Percentiles rank a stretch among this genome's conserved stretches.
Evolutionary conservation across 306 rosid genomes (phyloP).

Genomic region (Begonia peltatifolia): DNA sequence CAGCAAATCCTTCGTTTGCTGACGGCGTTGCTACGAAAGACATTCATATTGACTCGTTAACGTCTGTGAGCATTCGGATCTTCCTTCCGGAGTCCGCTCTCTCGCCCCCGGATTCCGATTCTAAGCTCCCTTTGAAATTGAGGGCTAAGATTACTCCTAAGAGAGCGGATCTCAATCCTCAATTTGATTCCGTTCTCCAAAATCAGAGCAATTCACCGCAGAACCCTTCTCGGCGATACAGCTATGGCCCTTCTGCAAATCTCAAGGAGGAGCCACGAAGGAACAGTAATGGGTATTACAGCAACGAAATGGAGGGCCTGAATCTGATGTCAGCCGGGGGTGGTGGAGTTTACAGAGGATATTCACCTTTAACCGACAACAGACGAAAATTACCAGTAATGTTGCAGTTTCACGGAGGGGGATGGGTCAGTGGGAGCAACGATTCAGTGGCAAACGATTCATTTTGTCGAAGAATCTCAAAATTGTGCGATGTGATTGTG

Average conservation of each 20-base stretch:
- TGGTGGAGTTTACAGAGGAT: conserved; percentile 50
- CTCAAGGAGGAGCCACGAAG: conserved; percentile 22
- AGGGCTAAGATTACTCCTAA: conserved; percentile 9
- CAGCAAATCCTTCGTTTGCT: conserved; percentile 56
- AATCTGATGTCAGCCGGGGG: conserved; percentile 29
- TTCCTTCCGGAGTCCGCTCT: conserved; percentile 91
- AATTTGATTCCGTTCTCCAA: conserved; percentile 8
- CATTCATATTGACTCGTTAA: conserved; percentile 68
- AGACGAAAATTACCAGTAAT: conserved; percentile 56
- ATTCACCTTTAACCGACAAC: conserved; percentile 33
- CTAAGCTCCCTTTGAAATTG: conserved; percentile 24
- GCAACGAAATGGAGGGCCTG: conserved; percentile 36
- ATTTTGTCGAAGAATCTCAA: conserved; percentile 73
- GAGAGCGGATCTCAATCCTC: conserved; percentile 20
- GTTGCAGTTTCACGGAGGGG: conserved; percentile 94
- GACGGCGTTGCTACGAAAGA: conserved; percentile 96
- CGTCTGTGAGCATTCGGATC: conserved; percentile 72
- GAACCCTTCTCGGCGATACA: conserved; percentile 27
- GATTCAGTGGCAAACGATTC: conserved; percentile 68
- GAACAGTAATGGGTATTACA: conserved; percentile 27
- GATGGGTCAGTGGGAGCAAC: conserved; percentile 93
- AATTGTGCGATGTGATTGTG: conserved; percentile 58
- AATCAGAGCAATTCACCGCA: neutral
- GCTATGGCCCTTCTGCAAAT: conserved; percentile 25
- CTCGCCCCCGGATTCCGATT: conserved; percentile 34